Base-by-base conservation (phyloP, 202 grass and related monocot genomes). In the Setaria italica region DNA sequence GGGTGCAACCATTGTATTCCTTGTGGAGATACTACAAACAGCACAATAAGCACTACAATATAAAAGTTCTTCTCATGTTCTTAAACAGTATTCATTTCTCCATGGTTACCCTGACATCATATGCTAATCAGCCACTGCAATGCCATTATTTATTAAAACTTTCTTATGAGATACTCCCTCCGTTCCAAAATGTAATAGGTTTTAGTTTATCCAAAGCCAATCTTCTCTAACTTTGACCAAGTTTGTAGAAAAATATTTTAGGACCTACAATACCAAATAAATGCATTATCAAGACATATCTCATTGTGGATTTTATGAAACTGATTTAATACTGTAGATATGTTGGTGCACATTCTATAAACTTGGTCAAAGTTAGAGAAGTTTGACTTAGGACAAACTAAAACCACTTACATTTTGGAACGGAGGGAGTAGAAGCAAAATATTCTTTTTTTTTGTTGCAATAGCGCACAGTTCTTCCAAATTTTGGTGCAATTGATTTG, bases 71-170 rank as follows among this genome's bases (percentile, higher is more conserved):
- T 69, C 2, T 56, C 49, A 81, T 81, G 47, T 69, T 55, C 19
- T 25, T 76, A 82, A 62, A 25, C 17, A 3, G 9, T 83, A 46
- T 32, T 78, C 33, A 1, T 10, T 71, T 70, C 53, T 82, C 43
- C 72, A 11, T 20, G 34, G 35, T n/a, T 54, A 30, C 19, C 15
- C 16, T 80, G 67, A 7, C 33, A 73, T 80, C 49, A 33, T 53
- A 34, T 51, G 33, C 57, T 72, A 80, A 66, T 65, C 11, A 8
- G 17, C 11, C 51, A 71, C 70, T 49, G 12, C 37, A 29, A 30
- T 20, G 55, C 67, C 56, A 45, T 86, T 65, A 2, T 45, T 14
- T 77, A n/a, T 54, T 29, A 62, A 30, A 30, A 62, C 63, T 25
- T 41, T 13, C 39, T 53, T 29, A 41, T 14, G 19, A 74, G 21